These are phyloP conservation scores for Tetradesmus lagerheimii DNA, from an alignment of 139 green algal genomes.

Conservation along the genomic window DNA sequence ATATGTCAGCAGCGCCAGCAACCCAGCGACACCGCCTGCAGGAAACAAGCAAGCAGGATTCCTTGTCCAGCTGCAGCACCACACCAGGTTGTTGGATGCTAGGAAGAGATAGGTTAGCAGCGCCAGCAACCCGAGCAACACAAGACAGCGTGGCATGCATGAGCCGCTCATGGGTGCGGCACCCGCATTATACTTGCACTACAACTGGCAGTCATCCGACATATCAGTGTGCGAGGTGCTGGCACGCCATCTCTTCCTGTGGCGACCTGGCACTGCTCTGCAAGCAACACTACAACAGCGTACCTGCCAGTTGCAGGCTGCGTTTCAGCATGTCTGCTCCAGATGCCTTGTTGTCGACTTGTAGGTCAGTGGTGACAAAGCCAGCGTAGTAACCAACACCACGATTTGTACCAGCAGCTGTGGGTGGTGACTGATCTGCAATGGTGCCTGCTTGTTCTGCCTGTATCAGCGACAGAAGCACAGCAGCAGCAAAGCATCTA, in stretches of 20 bases:
- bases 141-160: not conserved
- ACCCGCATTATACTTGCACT: too few relatives aligned
- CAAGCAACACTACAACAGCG: not conserved
- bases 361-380: constrained; percentile 42
- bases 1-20: constrained; percentile 37
- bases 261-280: not conserved
- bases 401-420: not conserved
- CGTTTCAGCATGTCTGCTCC: constrained; percentile 51
- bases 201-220: not conserved
- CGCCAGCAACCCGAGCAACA: constrained; percentile 34
- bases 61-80: not conserved
- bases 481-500: not conserved
- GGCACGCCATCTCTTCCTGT: not conserved
- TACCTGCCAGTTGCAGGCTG: constrained; percentile 54
- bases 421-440: not conserved
- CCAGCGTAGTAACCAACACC: constrained; percentile 47
- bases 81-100: constrained; percentile 47
- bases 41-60: not conserved
- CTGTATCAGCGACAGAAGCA: not conserved
- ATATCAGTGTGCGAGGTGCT: not conserved
- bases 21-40: constrained; percentile 42
- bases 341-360: constrained; percentile 39
- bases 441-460: not conserved
- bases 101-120: constrained; percentile 41
- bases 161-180: too few relatives aligned